These are phyloP conservation scores for Pseudoneurospora amorphoporcata DNA, from an alignment of 495 filamentous ascomycete genomes.

Conservation along the genomic window DNA sequence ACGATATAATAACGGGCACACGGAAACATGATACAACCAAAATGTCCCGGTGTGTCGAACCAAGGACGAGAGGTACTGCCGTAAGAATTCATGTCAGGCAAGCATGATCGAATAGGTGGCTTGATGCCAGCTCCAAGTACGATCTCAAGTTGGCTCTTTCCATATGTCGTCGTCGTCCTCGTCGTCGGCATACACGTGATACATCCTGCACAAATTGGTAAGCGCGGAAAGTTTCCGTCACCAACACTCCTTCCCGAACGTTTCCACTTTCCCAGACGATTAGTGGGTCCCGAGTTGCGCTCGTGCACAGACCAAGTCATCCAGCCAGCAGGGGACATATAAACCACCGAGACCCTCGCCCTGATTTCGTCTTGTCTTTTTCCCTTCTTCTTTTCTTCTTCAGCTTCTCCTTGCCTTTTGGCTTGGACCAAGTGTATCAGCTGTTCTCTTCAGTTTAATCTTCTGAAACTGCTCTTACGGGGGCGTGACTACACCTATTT, in stretches of 20 bases:
- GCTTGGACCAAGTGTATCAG: neutral
- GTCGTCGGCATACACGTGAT: neutral
- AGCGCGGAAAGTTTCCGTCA: neutral
- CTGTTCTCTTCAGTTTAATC: neutral
- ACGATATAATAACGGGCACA: neutral
- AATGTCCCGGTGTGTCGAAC: neutral
- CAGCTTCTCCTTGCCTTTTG: neutral
- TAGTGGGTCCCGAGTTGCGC: neutral
- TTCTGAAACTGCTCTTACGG: neutral
- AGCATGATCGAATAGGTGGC: neutral
- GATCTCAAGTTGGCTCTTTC: neutral
- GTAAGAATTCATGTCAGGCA: neutral
- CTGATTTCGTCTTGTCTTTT: neutral
- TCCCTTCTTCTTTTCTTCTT: neutral
- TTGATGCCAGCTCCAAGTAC: neutral
- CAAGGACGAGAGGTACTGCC: neutral
- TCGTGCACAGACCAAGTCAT: neutral
- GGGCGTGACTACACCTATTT: neutral
- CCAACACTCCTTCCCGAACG: neutral
- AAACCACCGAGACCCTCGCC: neutral
- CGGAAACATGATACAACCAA: neutral
- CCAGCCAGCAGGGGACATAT: neutral
- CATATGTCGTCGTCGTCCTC: neutral
- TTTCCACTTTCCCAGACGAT: neutral
- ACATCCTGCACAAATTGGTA: neutral